A percentile compares a stretch with the other conserved stretches of the same genome.
phyloP scores from a whole-genome alignment of 208 protist species.

The Trypanosoma vivax region DNA sequence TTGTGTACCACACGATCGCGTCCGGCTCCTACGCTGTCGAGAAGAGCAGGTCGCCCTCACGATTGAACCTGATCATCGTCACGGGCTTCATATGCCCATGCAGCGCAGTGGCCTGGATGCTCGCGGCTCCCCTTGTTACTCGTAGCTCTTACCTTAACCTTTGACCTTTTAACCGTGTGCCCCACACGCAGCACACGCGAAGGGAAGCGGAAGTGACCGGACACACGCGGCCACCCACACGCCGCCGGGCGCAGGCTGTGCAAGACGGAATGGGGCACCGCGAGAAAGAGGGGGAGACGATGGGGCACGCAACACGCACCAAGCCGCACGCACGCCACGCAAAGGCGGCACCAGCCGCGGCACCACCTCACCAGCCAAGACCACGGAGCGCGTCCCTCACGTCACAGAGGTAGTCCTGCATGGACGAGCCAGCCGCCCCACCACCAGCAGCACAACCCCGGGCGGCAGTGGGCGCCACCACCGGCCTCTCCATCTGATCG shows the following conservation, averaged over 20 bases:
- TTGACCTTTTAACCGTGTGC: neutral
- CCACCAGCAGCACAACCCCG: neutral
- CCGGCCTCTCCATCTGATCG: constrained; percentile 19
- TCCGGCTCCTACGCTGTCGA: constrained; percentile 91
- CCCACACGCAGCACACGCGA: neutral
- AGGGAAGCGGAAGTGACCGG: neutral
- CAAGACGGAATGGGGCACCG: too few relatives aligned
- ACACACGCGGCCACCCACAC: too few relatives aligned
- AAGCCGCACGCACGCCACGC: neutral
- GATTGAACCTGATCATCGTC: constrained; percentile 95
- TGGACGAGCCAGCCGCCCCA: neutral
- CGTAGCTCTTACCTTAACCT: constrained; percentile 2
- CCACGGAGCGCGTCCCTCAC: constrained; percentile 13
- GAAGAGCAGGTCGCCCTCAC: constrained; percentile 97
- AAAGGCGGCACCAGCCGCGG: neutral
- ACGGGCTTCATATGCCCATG: constrained; percentile 89
- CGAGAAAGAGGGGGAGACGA: too few relatives aligned
- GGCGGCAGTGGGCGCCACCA: neutral
- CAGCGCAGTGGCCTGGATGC: constrained; percentile 62
- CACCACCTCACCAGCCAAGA: constrained; percentile 19
- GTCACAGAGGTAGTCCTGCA: constrained; percentile 14
- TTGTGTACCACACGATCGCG: constrained; percentile 90
- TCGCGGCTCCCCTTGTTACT: constrained; percentile 19
- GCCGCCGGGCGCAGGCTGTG: too few relatives aligned
- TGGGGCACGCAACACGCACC: neutral